Evolutionary conservation across 2,329 filamentous ascomycete species (phyloP).

Genomic region (Colletotrichum sp.): DNA sequence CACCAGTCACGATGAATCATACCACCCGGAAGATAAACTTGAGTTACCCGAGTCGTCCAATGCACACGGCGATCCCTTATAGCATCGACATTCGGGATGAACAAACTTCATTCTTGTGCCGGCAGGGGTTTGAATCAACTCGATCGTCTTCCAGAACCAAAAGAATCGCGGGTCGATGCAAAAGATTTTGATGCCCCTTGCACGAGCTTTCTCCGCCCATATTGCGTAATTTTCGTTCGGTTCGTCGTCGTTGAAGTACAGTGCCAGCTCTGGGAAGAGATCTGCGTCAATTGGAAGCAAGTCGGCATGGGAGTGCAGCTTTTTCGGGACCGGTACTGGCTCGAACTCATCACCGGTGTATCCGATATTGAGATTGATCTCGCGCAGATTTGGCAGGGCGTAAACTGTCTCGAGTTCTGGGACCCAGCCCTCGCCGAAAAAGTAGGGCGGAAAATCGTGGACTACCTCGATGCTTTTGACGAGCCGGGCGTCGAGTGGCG

Average conservation of each 20-base stretch:
- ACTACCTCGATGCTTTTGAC: not conserved
- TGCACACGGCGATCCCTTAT: not conserved
- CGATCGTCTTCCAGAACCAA: not conserved
- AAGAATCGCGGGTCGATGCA: not conserved
- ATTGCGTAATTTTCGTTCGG: not conserved
- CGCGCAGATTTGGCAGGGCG: not conserved
- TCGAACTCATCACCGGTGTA: not conserved
- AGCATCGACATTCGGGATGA: not conserved
- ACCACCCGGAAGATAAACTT: not conserved
- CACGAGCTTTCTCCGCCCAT: not conserved
- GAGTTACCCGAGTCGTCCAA: not conserved
- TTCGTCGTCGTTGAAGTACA: not conserved
- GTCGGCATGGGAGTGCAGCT: not conserved
- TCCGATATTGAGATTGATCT: not conserved
- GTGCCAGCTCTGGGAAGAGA: not conserved
- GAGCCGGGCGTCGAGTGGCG: not conserved
- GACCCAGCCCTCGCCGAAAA: not conserved
- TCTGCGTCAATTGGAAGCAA: not conserved
- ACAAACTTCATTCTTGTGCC: not conserved
- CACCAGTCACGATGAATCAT: not conserved
- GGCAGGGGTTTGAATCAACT: not conserved
- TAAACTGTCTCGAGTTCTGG: not conserved
- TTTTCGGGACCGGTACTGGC: not conserved
- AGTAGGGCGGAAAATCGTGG: not conserved
- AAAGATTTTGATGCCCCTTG: not conserved